Evolutionary conservation across 164 flowering plant genomes (phyloP).

Genomic region (Piper betle): DNA sequence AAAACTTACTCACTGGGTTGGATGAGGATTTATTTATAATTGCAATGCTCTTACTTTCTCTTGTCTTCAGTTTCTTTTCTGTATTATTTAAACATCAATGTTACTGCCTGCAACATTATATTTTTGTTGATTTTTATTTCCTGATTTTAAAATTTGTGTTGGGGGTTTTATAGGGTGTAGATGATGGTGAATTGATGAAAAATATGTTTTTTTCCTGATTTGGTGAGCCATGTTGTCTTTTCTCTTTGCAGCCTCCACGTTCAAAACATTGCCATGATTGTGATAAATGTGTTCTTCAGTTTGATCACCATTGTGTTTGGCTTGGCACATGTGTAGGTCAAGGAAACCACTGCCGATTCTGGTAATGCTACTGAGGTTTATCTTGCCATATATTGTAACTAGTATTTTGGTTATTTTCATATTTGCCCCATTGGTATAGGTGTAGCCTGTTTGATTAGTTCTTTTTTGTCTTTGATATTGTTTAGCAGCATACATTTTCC

Average conservation of each 20-base stretch:
- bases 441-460: too few species aligned
- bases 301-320: conserved; percentile 99
- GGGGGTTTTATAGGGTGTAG: too few species aligned
- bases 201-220: not conserved
- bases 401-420: not conserved
- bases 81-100: too few species aligned
- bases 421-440: too few species aligned
- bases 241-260: conserved; percentile 80
- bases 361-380: conserved; percentile 38
- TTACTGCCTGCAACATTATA: not conserved
- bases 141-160: not conserved
- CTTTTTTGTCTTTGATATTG: too few species aligned
- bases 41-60: not conserved
- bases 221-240: not conserved
- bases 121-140: not conserved
- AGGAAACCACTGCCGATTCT: conserved; percentile 87
- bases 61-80: too few species aligned
- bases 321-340: conserved; percentile 96
- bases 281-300: conserved; percentile 93
- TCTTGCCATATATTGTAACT: not conserved
- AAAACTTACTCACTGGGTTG: too few species aligned
- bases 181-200: not conserved
- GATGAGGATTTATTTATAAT: too few species aligned
- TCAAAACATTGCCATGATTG: conserved; percentile 98
- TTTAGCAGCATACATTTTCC: too few species aligned